Conservation (phyloP, 257 asterid species). For the Schizonepeta tenuifolia region DNA sequence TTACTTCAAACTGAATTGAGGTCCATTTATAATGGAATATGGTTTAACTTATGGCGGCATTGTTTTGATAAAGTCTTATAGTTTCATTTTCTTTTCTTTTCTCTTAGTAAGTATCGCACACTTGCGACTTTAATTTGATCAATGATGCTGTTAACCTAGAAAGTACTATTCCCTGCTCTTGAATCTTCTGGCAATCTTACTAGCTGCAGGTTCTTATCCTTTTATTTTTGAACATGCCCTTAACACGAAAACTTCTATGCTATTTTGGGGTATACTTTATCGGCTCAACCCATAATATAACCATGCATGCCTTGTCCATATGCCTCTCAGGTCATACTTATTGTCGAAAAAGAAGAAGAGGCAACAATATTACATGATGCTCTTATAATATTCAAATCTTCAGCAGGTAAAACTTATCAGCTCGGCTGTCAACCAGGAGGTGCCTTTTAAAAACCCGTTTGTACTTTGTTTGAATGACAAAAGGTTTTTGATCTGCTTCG, state of each 20-base stretch:
- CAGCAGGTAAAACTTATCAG: slow-evolving; percentile 47
- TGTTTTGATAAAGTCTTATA: not conserved
- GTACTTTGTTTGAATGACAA: slow-evolving; percentile 16
- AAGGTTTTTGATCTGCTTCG: slow-evolving; percentile 33
- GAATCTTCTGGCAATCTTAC: slow-evolving; percentile 14
- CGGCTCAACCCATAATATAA: slow-evolving; percentile 20
- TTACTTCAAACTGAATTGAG: not conserved
- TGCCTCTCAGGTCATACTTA: slow-evolving; percentile 59
- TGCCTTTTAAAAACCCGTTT: slow-evolving; percentile 30
- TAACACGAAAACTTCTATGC: not conserved
- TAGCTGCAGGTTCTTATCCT: not conserved
- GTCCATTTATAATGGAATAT: not conserved
- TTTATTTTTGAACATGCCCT: not conserved
- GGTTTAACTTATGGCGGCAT: not conserved
- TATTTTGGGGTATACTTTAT: not conserved
- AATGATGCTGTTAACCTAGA: too few relatives aligned
- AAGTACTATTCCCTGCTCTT: not conserved
- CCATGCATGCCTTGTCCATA: slow-evolving; percentile 15
- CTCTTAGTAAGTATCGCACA: too few relatives aligned
- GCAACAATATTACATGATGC: slow-evolving; percentile 40
- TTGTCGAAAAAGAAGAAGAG: slow-evolving; percentile 55
- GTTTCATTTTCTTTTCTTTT: not conserved
- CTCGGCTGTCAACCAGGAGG: slow-evolving; percentile 43
- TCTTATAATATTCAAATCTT: slow-evolving; percentile 49
- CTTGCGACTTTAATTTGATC: too few relatives aligned